A percentile compares a stretch with the other conserved stretches of the same genome.
These are phyloP conservation scores for Kandelia obovata DNA, from an alignment of 345 rosid genomes.

Conservation along the genomic window DNA sequence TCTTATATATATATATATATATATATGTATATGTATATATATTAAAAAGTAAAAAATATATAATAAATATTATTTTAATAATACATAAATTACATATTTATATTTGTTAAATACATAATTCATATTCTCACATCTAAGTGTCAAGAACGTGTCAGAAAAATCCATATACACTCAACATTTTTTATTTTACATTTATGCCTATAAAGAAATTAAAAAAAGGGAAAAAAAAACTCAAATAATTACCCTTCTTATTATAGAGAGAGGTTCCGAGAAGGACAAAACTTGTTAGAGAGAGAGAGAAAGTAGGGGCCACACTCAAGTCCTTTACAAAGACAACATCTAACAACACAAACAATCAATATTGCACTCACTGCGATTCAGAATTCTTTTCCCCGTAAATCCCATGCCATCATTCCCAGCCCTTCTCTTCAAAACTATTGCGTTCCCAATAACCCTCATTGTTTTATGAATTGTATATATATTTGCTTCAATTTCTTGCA, in stretches of 20 bases:
- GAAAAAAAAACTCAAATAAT: not conserved
- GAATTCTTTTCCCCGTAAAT: slow-evolving; percentile 22
- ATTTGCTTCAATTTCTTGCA: not conserved
- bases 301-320: slow-evolving; percentile 54
- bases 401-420: not conserved
- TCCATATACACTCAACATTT: too few relatives aligned
- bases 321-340: slow-evolving; percentile 38
- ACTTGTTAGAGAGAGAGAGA: not conserved
- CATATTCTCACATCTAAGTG: too few relatives aligned
- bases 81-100: too few relatives aligned
- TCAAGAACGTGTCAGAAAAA: too few relatives aligned
- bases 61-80: too few relatives aligned
- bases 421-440: not conserved
- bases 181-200: not conserved
- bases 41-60: too few relatives aligned
- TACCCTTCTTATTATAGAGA: not conserved
- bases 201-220: not conserved
- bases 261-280: not conserved
- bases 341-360: slow-evolving; percentile 22
- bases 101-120: too few relatives aligned
- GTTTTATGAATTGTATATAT: not conserved
- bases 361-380: slow-evolving; percentile 32
- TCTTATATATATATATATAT: too few relatives aligned
- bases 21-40: too few relatives aligned
- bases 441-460: not conserved